These are phyloP conservation scores for Hypoxylon sp. DNA, from an alignment of 2,329 filamentous ascomycete species.

Conservation along the genomic window DNA sequence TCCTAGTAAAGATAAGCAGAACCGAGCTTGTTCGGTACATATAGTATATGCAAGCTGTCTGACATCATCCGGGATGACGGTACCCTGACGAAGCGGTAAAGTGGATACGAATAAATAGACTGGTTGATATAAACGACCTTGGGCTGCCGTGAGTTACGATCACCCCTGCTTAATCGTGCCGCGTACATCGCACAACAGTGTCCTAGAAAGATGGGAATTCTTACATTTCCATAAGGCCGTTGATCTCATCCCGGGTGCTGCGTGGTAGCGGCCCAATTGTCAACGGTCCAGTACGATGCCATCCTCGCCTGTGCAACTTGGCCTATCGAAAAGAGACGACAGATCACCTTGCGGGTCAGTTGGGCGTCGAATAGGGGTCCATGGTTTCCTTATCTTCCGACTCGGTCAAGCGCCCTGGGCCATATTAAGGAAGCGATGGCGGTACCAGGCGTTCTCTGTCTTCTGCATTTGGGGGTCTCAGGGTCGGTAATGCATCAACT, in stretches of 20 bases:
- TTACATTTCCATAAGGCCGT: conserved; percentile 34
- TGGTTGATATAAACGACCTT: conserved; percentile 41
- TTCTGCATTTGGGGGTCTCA: conserved; percentile 27
- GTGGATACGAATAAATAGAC: conserved; percentile 33
- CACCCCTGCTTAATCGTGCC: conserved; percentile 32
- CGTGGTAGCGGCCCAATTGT: conserved; percentile 32
- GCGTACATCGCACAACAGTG: conserved; percentile 39
- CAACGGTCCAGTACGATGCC: conserved; percentile 31
- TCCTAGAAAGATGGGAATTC: conserved; percentile 40
- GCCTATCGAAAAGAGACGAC: conserved; percentile 17
- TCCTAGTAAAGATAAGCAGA: conserved; percentile 16
- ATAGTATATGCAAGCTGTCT: conserved; percentile 33
- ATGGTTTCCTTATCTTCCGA: conserved; percentile 39
- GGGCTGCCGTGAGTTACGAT: conserved; percentile 27
- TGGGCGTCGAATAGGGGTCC: conserved; percentile 35
- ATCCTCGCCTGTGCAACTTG: conserved; percentile 37
- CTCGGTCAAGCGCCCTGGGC: conserved; percentile 37
- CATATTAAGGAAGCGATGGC: conserved; percentile 23
- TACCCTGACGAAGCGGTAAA: conserved; percentile 34
- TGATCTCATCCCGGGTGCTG: conserved; percentile 27
- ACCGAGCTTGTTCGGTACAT: conserved; percentile 9
- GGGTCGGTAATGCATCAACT: conserved; percentile 15
- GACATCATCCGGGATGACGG: conserved; percentile 38
- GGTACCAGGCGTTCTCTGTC: conserved; percentile 21
- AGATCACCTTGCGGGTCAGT: conserved; percentile 33